Conservation (phyloP, 345 rosid genomes). For the Pugionium cornutum region DNA sequence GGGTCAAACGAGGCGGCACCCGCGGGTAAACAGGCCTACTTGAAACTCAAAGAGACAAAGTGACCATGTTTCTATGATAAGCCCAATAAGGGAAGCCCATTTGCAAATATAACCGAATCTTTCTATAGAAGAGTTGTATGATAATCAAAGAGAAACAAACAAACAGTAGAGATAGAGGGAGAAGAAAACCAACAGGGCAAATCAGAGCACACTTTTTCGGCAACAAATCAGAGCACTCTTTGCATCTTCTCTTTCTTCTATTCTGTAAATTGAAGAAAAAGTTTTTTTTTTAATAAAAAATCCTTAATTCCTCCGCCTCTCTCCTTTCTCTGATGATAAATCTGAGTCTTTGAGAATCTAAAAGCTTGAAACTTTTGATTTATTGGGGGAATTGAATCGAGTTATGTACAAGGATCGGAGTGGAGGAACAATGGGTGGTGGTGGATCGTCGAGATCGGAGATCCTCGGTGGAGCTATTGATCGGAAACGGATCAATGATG, state of each 20-base stretch:
- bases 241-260: constrained; percentile 7
- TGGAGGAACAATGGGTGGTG: constrained; percentile 63
- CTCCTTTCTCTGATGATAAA: constrained; percentile 10
- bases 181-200: constrained; percentile 21
- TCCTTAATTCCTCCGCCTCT: constrained; percentile 48
- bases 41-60: no score
- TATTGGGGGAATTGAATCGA: constrained; percentile 21
- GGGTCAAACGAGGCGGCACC: no score
- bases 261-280: constrained; percentile 7
- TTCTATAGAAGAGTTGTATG: no score
- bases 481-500: constrained; percentile 87
- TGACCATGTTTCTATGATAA: no score
- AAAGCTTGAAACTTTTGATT: not conserved
- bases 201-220: no score
- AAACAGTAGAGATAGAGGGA: constrained; percentile 19
- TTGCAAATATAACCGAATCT: no score
- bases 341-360: constrained; percentile 18
- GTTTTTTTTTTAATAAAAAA: no score
- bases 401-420: constrained; percentile 71
- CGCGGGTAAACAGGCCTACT: no score
- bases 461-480: constrained; percentile 67
- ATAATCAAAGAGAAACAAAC: constrained; percentile 29
- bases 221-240: constrained; percentile 29
- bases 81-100: no score
- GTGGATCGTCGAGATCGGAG: constrained; percentile 79